Evolutionary conservation across 2,329 filamentous ascomycete species (phyloP).

Genomic region (Fusarium oligoseptatum): DNA sequence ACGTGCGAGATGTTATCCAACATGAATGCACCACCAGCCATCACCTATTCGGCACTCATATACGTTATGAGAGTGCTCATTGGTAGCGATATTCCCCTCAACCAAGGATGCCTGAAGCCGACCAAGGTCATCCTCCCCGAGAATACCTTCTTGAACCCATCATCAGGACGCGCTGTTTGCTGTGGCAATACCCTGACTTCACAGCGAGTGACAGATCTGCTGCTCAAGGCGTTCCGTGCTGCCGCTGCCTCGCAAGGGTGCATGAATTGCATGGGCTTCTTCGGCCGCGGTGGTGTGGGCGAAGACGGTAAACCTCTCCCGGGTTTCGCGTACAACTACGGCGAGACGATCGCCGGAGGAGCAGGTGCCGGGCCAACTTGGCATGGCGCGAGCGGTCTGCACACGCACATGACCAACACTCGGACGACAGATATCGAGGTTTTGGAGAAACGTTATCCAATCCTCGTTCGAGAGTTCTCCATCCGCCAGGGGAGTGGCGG

Average conservation of each 20-base stretch:
- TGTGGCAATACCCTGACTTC: constrained; percentile 70
- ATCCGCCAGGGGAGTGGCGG: constrained; percentile 48
- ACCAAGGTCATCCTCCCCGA: constrained; percentile 49
- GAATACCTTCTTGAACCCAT: constrained; percentile 49
- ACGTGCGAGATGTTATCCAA: constrained; percentile 51
- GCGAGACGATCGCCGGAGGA: constrained; percentile 48
- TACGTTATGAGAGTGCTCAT: constrained; percentile 52
- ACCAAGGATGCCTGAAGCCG: constrained; percentile 53
- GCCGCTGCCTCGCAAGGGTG: constrained; percentile 8
- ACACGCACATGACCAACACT: constrained; percentile 53
- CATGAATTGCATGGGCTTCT: constrained; percentile 12
- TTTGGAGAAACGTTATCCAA: constrained; percentile 50
- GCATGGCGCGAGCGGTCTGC: constrained; percentile 46
- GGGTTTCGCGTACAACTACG: constrained; percentile 46
- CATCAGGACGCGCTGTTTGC: constrained; percentile 45
- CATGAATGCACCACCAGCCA: constrained; percentile 52
- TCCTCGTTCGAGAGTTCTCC: constrained; percentile 47
- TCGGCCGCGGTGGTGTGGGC: constrained; percentile 42
- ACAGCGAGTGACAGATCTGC: constrained; percentile 49
- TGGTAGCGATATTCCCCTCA: constrained; percentile 52
- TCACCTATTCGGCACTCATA: constrained; percentile 54
- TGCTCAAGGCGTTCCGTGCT: constrained; percentile 45
- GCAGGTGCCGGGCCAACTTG: constrained; percentile 49
- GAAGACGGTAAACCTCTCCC: constrained; percentile 36
- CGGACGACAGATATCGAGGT: constrained; percentile 52